Evolutionary conservation across 2,329 filamentous ascomycete species (phyloP), one percentile per base, ranked within the genome.

Genomic region (Aureobasidium sp.): DNA sequence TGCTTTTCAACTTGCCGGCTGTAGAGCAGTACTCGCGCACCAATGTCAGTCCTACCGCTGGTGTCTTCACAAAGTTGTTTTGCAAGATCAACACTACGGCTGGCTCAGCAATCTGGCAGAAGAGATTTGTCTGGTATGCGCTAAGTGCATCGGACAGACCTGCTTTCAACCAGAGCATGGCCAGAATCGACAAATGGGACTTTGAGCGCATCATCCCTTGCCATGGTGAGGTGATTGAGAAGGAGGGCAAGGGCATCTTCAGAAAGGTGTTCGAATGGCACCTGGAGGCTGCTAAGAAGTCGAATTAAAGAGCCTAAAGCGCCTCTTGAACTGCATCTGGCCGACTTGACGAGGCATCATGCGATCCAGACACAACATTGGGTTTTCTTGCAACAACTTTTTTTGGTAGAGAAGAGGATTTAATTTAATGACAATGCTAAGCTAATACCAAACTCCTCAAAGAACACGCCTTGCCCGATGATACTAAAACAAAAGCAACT

Each of bases 1-100:
- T 97, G 45, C 72, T 97, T 66, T 97, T 97, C 81, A 97, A 97
- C 73, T 77, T 96, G 37, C 94, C 94, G 0, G 85, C 91, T 0
- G 84, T 78, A 0, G 94, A 99, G 77, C 94, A 97, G 77, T 97
- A 76, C 67, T 75, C 72, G 69, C 82, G 78, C 67, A 76, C 83
- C 0, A 80, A 78, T 9, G 79, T 83, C 3, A 76, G 78, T 36
- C 77, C 84, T 4, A 79, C 73, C 0, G 75, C 79, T n/a, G 86
- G 86, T 0, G 69, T 85, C n/a, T 67, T 83, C 32, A 86, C 83
- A 0, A 85, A 79, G 68, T 63, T 89, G 2, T 79, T 86, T 54
- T 73, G 69, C 4, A 75, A 77, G 0, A 65, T 92, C 45, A 82
- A 89, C 76, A 78, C 75, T 65, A 86, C 86, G n/a, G 67, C 76